Base-by-base conservation (phyloP, 306 rosid species). In the Dicorynia guianensis region DNA sequence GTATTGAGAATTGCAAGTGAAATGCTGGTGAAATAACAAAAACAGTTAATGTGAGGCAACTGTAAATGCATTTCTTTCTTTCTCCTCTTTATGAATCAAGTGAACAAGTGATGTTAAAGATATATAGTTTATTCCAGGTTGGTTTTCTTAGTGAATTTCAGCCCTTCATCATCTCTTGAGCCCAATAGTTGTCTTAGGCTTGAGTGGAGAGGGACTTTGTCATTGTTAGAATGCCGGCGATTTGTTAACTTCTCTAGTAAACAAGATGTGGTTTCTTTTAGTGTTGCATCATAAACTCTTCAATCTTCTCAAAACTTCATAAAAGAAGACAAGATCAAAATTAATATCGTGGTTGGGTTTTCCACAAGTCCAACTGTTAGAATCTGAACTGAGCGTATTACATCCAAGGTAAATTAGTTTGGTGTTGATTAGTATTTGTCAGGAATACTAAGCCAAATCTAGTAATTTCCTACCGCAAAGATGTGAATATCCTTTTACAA, bases 81-180 rank as follows among this genome's bases (percentile, higher is more conserved):
- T 25, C 30, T 25, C 1, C 30, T 2, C 30, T 25, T 25, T 25
- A 25, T 25, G 30, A 25, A 25, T 1, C 30, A 14, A 38, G 13
- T 8, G 40, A 35, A 65, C 18, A 47, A 60, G 76, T 61, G 49
- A 39, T 67, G 50, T 56, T 53, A 20, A 18, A 54, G 61, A 13
- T 63, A 13, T 63, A 30, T 40, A 3, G 30, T 66, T 8, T 59
- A 42, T 60, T 58, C 5, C 48, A 61, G 50, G 15, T 63, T 55
- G 30, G 58, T 75, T 9, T 65, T 14, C 42, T 52, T 5, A 34
- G 66, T 46, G 36, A 38, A 38, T 13, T 67, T 77, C 61, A 53
- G 57, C 75, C 61, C 19, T 54, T 68, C 18, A 30, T 34, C 25
- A 17, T 55, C 20, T 6, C 67, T 39, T 56, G 8, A 63, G 15